Evolutionary conservation across 2,329 filamentous ascomycete genomes (phyloP), one percentile per base, ranked within the genome.

Genomic region (Apiospora koreana): DNA sequence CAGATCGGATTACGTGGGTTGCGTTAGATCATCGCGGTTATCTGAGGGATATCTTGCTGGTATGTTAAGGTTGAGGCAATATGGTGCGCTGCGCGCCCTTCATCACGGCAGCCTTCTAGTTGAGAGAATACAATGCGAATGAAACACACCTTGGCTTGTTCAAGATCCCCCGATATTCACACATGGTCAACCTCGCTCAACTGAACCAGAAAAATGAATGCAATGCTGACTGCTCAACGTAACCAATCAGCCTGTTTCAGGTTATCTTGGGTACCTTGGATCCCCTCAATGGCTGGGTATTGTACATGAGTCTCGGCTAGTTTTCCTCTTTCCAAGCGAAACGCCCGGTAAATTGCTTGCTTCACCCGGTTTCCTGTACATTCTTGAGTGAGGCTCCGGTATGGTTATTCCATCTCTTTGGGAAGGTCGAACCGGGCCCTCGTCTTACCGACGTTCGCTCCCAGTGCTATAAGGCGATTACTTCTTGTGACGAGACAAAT

Each of bases 221-320:
- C 18, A 31, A 9, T 62, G 28, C 35, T 62, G 14, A 38, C 8
- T 18, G 28, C 21, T 6, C 9, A 14, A 21, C 8, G 31, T 62
- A n/a, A n/a, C 54, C 31, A 62, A 62, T 62, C 54, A 62, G 54
- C 54, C 54, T 62, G 54, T 62, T 62, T 62, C 31, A 62, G 28
- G 54, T 62, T 62, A 62, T 62, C 54, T 62, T 31, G 31, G 54
- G 21, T n/a, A 31, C 31, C 31, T 38, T 38, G 28, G 8, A n/a
- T 38, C 18, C 25, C 28, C 54, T 62, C 54, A 62, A 31, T 62
- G 54, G 21, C 28, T 62, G 31, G 54, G 21, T 38, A 62, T 62
- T 38, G 31, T 62, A 62, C n/a, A n/a, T n/a, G n/a, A 23, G 31
- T 38, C 54, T 62, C 54, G 54, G 54, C 54, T 38, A 62, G 9